Conservation (phyloP, 78 protist species). For the Speleostelium caveatum region DNA sequence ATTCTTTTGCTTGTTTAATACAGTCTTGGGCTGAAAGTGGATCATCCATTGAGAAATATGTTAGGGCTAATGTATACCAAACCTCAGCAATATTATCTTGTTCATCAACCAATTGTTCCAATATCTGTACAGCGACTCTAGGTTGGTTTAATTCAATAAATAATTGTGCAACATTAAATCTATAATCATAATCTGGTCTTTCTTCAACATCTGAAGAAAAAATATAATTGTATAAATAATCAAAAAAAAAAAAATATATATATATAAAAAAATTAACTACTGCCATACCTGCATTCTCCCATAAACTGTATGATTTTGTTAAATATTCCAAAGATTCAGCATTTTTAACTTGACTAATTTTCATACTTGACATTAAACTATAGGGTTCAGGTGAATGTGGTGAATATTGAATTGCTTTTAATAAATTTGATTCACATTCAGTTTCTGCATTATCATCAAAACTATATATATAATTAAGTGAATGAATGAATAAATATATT, state of each 20-base stretch:
- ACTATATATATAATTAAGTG: background rate
- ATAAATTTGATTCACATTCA: constrained; percentile 46
- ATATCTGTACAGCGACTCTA: constrained; percentile 56
- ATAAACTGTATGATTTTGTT: constrained; percentile 45
- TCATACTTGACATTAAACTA: constrained; percentile 74
- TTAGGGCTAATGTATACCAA: constrained; percentile 62
- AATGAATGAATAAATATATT: background rate
- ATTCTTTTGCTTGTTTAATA: constrained; percentile 13
- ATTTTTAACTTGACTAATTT: constrained; percentile 73
- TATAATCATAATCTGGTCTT: constrained; percentile 65
- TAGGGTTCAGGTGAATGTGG: constrained; percentile 73
- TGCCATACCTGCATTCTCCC: constrained; percentile 16
- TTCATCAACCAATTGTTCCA: constrained; percentile 58
- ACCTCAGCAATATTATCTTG: constrained; percentile 82
- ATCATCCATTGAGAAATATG: constrained; percentile 25
- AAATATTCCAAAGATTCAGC: constrained; percentile 42
- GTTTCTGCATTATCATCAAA: constrained; percentile 78
- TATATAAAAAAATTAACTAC: background rate
- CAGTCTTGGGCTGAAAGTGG: constrained; percentile 65
- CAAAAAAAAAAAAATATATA: background rate
- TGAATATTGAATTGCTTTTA: constrained; percentile 37
- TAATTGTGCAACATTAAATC: constrained; percentile 41
- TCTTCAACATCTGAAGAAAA: constrained; percentile 36
- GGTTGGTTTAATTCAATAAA: constrained; percentile 65
- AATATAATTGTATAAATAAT: too few species aligned